Percentiles rank a stretch among this genome's conserved stretches.
phyloP scores from a whole-genome alignment of 352 stramenopile species.

The Pythium graminicola region DNA sequence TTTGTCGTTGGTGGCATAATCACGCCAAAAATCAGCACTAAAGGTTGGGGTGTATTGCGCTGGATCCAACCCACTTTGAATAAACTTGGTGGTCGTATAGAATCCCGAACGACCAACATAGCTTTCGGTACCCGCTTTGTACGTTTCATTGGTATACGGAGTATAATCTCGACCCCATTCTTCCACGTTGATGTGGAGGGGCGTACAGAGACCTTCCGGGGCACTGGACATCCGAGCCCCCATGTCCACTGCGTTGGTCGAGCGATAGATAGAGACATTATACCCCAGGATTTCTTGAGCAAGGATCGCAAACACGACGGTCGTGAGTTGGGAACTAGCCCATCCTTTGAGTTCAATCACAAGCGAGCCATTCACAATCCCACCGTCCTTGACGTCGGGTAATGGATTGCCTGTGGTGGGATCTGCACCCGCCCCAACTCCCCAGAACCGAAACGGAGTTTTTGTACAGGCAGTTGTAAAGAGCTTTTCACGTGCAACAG shows the following conservation, averaged over 20 bases:
- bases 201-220: slow-evolving; percentile 24
- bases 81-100: slow-evolving; percentile 40
- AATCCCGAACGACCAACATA: slow-evolving; percentile 32
- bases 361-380: slow-evolving; percentile 2
- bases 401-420: slow-evolving; percentile 8
- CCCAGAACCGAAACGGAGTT: slow-evolving; percentile 18
- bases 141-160: slow-evolving; percentile 29
- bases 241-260: slow-evolving; percentile 3
- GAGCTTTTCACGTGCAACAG: neutral
- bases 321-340: slow-evolving; percentile 23
- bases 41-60: slow-evolving; percentile 15
- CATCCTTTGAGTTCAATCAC: slow-evolving; percentile 28
- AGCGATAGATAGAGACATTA: slow-evolving; percentile 11
- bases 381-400: neutral
- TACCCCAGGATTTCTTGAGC: slow-evolving; percentile 19
- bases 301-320: slow-evolving; percentile 29
- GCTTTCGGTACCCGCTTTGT: slow-evolving; percentile 18
- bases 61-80: slow-evolving; percentile 20
- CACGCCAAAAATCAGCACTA: slow-evolving; percentile 36
- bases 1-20: slow-evolving; percentile 28
- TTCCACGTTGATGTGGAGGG: slow-evolving; percentile 35
- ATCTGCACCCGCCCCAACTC: slow-evolving; percentile 17
- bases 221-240: slow-evolving; percentile 31
- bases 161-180: slow-evolving; percentile 26
- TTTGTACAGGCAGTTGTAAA: slow-evolving; percentile 19